A percentile compares a stretch with the other conserved stretches of the same genome.
These are phyloP conservation scores for Evernia prunastri DNA, from an alignment of 495 filamentous ascomycete genomes.

Conservation along the genomic window DNA sequence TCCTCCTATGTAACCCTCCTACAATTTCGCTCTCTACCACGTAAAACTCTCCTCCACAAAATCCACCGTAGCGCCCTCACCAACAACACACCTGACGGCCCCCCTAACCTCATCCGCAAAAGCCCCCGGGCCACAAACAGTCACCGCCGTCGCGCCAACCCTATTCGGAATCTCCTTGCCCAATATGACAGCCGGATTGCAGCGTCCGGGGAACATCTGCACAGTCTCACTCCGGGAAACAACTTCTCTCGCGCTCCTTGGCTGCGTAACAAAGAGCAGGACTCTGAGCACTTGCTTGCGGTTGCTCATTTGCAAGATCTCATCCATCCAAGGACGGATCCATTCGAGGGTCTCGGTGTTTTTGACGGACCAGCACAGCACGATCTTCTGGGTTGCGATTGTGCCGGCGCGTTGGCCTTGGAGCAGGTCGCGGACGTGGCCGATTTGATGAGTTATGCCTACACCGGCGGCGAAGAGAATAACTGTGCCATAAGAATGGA, in stretches of 20 bases:
- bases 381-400: conserved; percentile 69
- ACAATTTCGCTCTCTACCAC: conserved; percentile 2
- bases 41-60: conserved; percentile 90
- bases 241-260: conserved; percentile 70
- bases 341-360: conserved; percentile 84
- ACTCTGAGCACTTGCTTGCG: conserved; percentile 77
- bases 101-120: conserved; percentile 81
- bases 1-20: background rate
- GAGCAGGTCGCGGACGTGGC: conserved; percentile 69
- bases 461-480: conserved; percentile 83
- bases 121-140: conserved; percentile 82
- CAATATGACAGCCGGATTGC: conserved; percentile 53
- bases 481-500: conserved; percentile 77
- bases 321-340: conserved; percentile 93
- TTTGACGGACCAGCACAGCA: conserved; percentile 88
- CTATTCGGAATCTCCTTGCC: conserved; percentile 70
- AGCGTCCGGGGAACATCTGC: conserved; percentile 79
- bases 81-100: conserved; percentile 60
- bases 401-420: conserved; percentile 59
- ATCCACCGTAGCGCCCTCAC: conserved; percentile 64
- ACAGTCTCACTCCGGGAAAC: conserved; percentile 74
- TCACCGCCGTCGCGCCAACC: conserved; percentile 76
- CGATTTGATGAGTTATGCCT: conserved; percentile 82
- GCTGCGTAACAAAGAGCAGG: conserved; percentile 84
- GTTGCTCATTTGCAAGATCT: conserved; percentile 76